Percentiles rank a stretch among this genome's conserved stretches.
phyloP scores from a whole-genome alignment of 2,329 filamentous ascomycete genomes.

The Cladosporium phlei region DNA sequence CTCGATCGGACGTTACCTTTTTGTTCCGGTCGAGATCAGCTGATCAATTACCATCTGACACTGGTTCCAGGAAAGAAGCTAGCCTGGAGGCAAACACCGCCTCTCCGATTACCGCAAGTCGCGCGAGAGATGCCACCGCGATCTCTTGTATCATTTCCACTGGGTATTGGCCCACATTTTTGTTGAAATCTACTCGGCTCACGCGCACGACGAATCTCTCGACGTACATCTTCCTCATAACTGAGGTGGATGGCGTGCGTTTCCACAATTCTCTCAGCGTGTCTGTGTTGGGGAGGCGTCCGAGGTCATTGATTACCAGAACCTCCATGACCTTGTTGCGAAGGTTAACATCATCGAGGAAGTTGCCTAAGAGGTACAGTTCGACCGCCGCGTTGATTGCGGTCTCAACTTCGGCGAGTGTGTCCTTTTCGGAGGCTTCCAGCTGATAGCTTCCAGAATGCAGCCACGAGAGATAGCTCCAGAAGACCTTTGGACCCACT shows the following conservation, averaged over 20 bases:
- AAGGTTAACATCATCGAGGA: not conserved
- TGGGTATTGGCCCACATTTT: not conserved
- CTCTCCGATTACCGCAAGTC: not conserved
- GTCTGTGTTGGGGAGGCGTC: not conserved
- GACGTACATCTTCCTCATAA: not conserved
- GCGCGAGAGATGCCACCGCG: not conserved
- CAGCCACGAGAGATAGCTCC: slow-evolving; percentile 19
- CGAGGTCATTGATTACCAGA: not conserved
- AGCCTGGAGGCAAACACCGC: not conserved
- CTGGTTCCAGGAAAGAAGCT: not conserved
- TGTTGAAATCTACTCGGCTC: not conserved
- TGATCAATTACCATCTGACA: not conserved
- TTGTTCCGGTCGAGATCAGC: not conserved
- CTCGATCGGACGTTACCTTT: too few species aligned
- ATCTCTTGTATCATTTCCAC: not conserved
- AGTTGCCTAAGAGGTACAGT: not conserved
- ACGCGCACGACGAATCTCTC: not conserved
- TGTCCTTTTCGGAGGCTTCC: not conserved
- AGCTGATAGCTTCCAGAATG: slow-evolving; percentile 6
- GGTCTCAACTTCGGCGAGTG: not conserved
- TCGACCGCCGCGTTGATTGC: not conserved
- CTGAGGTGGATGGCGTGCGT: not conserved
- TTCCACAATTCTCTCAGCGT: not conserved
- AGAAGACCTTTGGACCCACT: slow-evolving; percentile 9
- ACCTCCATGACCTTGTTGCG: not conserved